These are phyloP conservation scores for Diaporthe citri DNA, from an alignment of 2,329 filamentous ascomycete genomes.

Conservation along the genomic window DNA sequence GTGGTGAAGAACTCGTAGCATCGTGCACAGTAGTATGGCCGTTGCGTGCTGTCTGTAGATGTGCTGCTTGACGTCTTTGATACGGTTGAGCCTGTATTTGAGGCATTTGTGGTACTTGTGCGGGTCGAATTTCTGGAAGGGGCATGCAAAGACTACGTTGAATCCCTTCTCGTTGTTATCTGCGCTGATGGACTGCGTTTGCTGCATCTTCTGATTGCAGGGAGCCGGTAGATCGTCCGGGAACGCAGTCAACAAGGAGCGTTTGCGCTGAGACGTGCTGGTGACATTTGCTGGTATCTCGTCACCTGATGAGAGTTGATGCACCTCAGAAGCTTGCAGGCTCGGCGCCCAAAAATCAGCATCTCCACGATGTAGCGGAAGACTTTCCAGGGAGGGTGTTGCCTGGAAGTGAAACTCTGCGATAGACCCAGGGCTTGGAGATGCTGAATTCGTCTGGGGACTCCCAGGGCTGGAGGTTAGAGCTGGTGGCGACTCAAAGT, in stretches of 20 bases:
- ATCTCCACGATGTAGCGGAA: not conserved
- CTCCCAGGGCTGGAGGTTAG: not conserved
- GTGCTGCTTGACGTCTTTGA: slow-evolving; percentile 31
- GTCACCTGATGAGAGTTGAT: not conserved
- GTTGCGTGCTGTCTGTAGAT: slow-evolving; percentile 3
- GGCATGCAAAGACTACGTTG: not conserved
- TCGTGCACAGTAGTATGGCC: not conserved
- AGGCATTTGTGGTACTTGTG: slow-evolving; percentile 7
- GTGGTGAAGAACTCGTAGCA: not conserved
- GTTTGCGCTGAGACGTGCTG: not conserved
- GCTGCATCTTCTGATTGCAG: not conserved
- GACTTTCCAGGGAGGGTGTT: not conserved
- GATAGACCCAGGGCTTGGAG: not conserved
- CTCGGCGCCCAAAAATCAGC: not conserved
- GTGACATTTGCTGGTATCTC: not conserved
- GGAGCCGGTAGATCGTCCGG: not conserved
- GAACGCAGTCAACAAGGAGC: not conserved
- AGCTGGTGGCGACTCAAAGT: not conserved
- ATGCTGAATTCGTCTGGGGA: not conserved
- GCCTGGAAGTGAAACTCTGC: not conserved
- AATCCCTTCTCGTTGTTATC: not conserved
- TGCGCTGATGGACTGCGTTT: not conserved
- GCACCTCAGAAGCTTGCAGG: rapidly evolving
- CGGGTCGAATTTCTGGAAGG: not conserved
- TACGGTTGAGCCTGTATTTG: slow-evolving; percentile 8